Evolutionary conservation across 2,329 filamentous ascomycete species (phyloP), one percentile per base, ranked within the genome.

Genomic region (Aspergillus pseudonomiae): DNA sequence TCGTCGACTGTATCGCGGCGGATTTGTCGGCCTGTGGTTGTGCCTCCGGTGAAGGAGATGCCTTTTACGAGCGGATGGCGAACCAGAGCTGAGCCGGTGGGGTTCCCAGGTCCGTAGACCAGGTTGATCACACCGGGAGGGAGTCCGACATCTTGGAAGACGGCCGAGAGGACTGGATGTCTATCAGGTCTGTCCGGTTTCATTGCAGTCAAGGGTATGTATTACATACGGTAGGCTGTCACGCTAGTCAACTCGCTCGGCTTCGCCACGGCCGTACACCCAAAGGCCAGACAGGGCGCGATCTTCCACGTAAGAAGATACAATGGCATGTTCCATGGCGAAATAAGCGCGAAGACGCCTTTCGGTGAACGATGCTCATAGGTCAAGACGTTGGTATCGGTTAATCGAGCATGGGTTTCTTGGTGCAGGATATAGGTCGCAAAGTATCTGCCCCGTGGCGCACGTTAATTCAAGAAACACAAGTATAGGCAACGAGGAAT

Each of bases 251-350:
- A 43, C 12, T 68, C 67, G 39, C 67, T 68, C 1, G 67, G 67
- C 19, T 68, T 68, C 26, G 67, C 67, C 0, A 68, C 65, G 6
- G 62, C 65, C 19, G 65, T 67, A 34, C 67, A 69, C 16, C 67
- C 67, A 30, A 69, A 69, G 6, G 67, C 67, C 6, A 69, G 58
- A 57, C 67, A 69, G 11, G 67, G 67, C 3, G 67, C 67, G 32
- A 69, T 69, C 41, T 69, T 68, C 67, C 67, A 67, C 16, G 67
- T 69, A 6, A 69, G 53, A 11, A 67, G 65, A 45, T 67, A 68
- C 21, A 69, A 43, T 0, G 67, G 67, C 67, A 69, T 69, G 24
- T 69, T 68, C 67, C 67, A 69, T 28, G 67, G 67, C 19, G 67
- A 62, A 34, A 69, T 69, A 14, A 69, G 50, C 2, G 61, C 66